Conservation (phyloP, 176 grass and related monocot species). For the Phyllostachys edulis region DNA sequence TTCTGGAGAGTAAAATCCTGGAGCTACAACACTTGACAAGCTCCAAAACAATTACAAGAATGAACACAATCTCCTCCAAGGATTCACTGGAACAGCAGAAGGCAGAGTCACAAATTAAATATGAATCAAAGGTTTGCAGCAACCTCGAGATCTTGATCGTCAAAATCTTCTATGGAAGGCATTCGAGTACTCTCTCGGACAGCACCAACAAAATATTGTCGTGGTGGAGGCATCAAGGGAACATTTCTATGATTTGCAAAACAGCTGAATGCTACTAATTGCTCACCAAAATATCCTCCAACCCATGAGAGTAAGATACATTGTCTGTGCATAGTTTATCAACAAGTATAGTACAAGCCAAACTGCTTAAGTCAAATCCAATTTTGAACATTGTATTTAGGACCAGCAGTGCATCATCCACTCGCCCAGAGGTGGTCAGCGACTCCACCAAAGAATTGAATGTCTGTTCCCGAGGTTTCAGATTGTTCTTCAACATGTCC, state of each 20-base stretch:
- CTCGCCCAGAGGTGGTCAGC: conserved; percentile 34
- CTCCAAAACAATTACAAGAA: background rate
- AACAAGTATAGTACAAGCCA: conserved; percentile 46
- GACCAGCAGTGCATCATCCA: conserved; percentile 70
- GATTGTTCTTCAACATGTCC: conserved; percentile 68
- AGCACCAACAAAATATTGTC: background rate
- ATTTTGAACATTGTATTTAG: conserved; percentile 65
- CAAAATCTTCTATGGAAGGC: conserved; percentile 13
- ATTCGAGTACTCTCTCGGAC: background rate
- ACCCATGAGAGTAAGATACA: conserved; percentile 18
- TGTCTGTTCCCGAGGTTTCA: conserved; percentile 53
- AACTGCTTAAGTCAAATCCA: conserved; percentile 46
- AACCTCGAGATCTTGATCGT: conserved; percentile 1
- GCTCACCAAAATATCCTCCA: conserved; percentile 53
- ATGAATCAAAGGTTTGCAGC: conserved; percentile 7
- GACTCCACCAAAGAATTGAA: conserved; percentile 45
- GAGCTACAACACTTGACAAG: background rate
- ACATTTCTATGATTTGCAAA: background rate
- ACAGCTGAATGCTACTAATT: conserved; percentile 33
- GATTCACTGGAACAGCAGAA: background rate
- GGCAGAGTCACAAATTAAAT: conserved; percentile 4
- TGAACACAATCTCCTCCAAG: background rate
- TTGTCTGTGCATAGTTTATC: conserved; percentile 50
- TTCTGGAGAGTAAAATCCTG: background rate
- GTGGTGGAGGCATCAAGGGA: conserved; percentile 19